Conservation (phyloP, 1,284 basidiomycete species). For the Lentinus polychrous region DNA sequence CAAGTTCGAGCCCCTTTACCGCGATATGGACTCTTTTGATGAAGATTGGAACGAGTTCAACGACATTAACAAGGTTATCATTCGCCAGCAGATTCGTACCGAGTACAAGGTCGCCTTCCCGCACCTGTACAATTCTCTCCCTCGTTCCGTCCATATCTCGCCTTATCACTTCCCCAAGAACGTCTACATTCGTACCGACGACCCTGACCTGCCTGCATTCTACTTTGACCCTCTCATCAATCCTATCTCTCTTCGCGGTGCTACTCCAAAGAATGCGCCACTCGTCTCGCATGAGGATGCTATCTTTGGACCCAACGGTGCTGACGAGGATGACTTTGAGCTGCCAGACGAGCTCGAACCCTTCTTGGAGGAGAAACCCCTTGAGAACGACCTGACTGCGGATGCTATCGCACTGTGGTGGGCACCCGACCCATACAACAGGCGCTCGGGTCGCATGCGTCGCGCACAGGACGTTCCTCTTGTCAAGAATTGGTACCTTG, state of each 20-base stretch:
- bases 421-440: slow-evolving; percentile 95
- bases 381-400: slow-evolving; percentile 91
- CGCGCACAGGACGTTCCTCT: slow-evolving; percentile 94
- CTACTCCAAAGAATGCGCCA: slow-evolving; percentile 76
- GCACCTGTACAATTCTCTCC: slow-evolving; percentile 97
- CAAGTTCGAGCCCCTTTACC: slow-evolving; percentile 92
- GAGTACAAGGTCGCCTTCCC: slow-evolving; percentile 99
- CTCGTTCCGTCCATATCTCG: slow-evolving; percentile 89
- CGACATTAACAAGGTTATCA: slow-evolving; percentile 99
- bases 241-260: slow-evolving; percentile 86
- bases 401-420: slow-evolving; percentile 99
- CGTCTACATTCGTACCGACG: slow-evolving; percentile 98
- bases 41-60: slow-evolving; percentile 99
- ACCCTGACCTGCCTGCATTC: slow-evolving; percentile 98
- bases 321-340: slow-evolving; percentile 85
- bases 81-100: slow-evolving; percentile 96
- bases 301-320: slow-evolving; percentile 82
- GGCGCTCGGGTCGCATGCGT: slow-evolving; percentile 88
- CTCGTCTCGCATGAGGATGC: slow-evolving; percentile 86
- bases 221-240: slow-evolving; percentile 99
- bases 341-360: slow-evolving; percentile 79
- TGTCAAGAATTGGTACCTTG: slow-evolving; percentile 96
- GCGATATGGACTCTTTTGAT: slow-evolving; percentile 96
- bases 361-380: slow-evolving; percentile 76
- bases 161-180: slow-evolving; percentile 95